Evolutionary conservation across 2,329 filamentous ascomycete species (phyloP).

Genomic region (Colletotrichum navitas): DNA sequence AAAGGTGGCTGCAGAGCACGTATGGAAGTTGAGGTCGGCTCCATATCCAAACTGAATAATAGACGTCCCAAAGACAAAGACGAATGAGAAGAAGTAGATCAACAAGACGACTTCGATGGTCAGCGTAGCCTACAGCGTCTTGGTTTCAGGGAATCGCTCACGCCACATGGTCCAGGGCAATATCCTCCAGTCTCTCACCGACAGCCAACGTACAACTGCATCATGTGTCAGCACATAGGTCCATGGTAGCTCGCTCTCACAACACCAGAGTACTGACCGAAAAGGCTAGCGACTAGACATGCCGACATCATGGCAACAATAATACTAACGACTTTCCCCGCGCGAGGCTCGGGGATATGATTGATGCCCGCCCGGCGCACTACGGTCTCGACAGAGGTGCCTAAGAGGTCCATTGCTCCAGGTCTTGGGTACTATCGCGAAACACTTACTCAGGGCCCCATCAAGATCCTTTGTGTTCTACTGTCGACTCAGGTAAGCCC

Average conservation of each 20-base stretch:
- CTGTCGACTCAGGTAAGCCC: conserved; percentile 19
- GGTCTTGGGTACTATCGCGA: conserved; percentile 21
- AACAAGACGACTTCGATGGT: conserved; percentile 15
- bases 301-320: conserved; percentile 35
- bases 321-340: conserved; percentile 33
- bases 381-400: background rate
- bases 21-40: conserved; percentile 26
- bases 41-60: conserved; percentile 36
- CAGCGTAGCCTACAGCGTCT: background rate
- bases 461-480: conserved; percentile 5
- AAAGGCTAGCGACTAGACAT: conserved; percentile 23
- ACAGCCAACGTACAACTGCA: conserved; percentile 19
- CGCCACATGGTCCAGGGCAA: conserved; percentile 36
- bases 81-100: conserved; percentile 33
- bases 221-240: background rate
- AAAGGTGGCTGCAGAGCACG: conserved; percentile 31
- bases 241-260: background rate
- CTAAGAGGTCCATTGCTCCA: conserved; percentile 10
- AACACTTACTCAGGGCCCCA: conserved; percentile 18
- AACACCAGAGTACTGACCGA: conserved; percentile 12
- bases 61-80: conserved; percentile 36
- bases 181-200: conserved; percentile 33
- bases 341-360: conserved; percentile 20
- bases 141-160: background rate
- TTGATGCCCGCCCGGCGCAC: conserved; percentile 28